Base-by-base conservation (phyloP, 495 filamentous ascomycete species). In the Penicillium manginii region DNA sequence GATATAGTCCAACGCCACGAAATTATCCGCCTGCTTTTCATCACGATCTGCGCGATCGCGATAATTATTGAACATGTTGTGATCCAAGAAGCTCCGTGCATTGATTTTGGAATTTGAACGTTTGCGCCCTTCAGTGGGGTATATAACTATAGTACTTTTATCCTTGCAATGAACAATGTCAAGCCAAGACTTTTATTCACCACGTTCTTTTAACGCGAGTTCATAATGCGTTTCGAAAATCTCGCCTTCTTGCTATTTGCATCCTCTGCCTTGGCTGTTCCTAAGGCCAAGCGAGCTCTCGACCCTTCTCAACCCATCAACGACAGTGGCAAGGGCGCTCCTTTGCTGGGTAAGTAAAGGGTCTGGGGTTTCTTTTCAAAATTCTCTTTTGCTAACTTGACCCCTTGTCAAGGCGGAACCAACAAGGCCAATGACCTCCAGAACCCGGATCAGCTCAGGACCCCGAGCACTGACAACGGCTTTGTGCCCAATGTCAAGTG, bases 401-500 rank as follows among this genome's bases (percentile, higher is more conserved):
- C 8, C 43, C 35, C 15, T 43, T 40, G 17, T 8, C 2, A 9
- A 73, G 73, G 73, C 9, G 72, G 73, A 33, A 76, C 73, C 35
- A 73, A 76, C 57, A 65, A 61, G 26, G 52, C 68, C 17, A 35
- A 72, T 33, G 85, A 86, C 54, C 65, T 83, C 5, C 77, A 83
- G 60, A 88, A 87, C 58, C 84, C 83, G 0, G 83, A 86, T 55
- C 83, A 85, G 55, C 75, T 89, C 9, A 82, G 79, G 10, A 69
- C 73, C 31, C 79, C 84, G 55, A 72, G 68, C 42, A 88, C 86
- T 5, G 86, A 88, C 60, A 75, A 72, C 40, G 86, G 86, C 17
- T 71, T 79, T 21, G 84, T 86, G 0, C 76, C 80, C 2, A 87
- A 87, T 59, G 74, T 85, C 57, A 86, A 86, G 61, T 87, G 86